Evolutionary conservation across 495 filamentous ascomycete species (phyloP).

Genomic region (Aspergillus olivimuriae): DNA sequence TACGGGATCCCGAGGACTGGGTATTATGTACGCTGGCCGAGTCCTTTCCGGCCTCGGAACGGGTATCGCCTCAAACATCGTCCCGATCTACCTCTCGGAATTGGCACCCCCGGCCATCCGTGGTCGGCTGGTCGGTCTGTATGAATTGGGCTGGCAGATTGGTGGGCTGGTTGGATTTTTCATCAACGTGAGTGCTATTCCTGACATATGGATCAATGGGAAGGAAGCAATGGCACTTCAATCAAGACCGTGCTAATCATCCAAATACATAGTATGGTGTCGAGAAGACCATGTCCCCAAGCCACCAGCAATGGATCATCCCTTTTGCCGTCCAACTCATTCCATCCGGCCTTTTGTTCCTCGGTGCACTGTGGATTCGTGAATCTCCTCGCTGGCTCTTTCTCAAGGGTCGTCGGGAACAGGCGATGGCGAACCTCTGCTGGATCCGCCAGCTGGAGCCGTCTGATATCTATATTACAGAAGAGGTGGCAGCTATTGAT

Average conservation of each 20-base stretch:
- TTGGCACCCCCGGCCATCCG: constrained; percentile 73
- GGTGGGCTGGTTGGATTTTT: constrained; percentile 69
- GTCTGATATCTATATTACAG: constrained; percentile 58
- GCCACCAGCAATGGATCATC: constrained; percentile 47
- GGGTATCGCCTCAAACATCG: constrained; percentile 67
- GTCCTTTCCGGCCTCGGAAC: constrained; percentile 67
- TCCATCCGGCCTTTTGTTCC: constrained; percentile 42
- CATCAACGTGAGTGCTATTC: constrained; percentile 46
- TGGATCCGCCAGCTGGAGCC: constrained; percentile 56
- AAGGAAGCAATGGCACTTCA: no score
- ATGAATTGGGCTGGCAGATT: constrained; percentile 68
- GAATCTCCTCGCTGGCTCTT: constrained; percentile 56
- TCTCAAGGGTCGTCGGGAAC: constrained; percentile 37
- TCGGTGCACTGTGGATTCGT: constrained; percentile 41
- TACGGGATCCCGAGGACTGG: constrained; percentile 49
- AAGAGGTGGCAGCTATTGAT: constrained; percentile 59
- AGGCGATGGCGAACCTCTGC: constrained; percentile 53
- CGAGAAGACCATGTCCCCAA: constrained; percentile 21
- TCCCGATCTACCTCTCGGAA: constrained; percentile 76
- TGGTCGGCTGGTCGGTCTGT: constrained; percentile 70
- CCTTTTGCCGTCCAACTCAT: constrained; percentile 51
- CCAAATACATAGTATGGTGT: constrained; percentile 41
- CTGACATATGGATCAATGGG: background rate
- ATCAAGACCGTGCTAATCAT: no score
- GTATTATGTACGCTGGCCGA: constrained; percentile 61